Evolutionary conservation across 2,329 filamentous ascomycete genomes (phyloP).

Genomic region (Elsinoe fawcettii): DNA sequence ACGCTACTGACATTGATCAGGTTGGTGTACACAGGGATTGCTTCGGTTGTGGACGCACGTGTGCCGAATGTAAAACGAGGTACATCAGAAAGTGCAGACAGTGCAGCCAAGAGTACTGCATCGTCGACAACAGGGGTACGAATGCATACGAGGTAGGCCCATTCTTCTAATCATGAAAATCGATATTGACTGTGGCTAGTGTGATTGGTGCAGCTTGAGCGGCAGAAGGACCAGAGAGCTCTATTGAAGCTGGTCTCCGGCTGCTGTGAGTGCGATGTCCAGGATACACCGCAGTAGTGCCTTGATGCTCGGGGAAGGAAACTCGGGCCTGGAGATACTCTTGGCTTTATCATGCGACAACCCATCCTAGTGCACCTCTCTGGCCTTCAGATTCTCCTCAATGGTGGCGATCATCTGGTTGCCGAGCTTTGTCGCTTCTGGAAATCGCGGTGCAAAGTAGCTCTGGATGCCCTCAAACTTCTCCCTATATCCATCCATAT

Average conservation of each 20-base stretch:
- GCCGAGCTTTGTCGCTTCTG: constrained; percentile 76
- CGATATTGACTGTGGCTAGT: constrained; percentile 22
- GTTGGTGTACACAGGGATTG: constrained; percentile 61
- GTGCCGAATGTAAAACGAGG: constrained; percentile 62
- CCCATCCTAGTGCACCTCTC: neutral
- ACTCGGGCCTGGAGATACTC: too few relatives aligned
- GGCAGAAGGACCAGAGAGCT: constrained; percentile 32
- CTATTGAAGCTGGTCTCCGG: constrained; percentile 25
- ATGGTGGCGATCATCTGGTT: constrained; percentile 98
- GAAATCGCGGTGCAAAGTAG: constrained; percentile 87
- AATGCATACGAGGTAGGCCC: constrained; percentile 47
- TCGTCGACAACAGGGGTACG: constrained; percentile 74
- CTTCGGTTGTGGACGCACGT: constrained; percentile 81
- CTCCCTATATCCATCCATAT: constrained; percentile 88
- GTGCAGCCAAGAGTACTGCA: constrained; percentile 75
- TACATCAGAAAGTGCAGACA: constrained; percentile 64
- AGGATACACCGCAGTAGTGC: too few relatives aligned
- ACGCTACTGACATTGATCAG: constrained; percentile 21
- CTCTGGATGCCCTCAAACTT: constrained; percentile 82
- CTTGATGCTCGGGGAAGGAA: too few relatives aligned
- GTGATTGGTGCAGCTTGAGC: constrained; percentile 33
- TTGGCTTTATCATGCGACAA: neutral
- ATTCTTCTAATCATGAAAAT: neutral
- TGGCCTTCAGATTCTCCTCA: constrained; percentile 59
- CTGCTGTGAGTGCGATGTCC: too few relatives aligned